Evolutionary conservation across 805 yeast species (phyloP).

Genomic region (Spathaspora gorwiae): DNA sequence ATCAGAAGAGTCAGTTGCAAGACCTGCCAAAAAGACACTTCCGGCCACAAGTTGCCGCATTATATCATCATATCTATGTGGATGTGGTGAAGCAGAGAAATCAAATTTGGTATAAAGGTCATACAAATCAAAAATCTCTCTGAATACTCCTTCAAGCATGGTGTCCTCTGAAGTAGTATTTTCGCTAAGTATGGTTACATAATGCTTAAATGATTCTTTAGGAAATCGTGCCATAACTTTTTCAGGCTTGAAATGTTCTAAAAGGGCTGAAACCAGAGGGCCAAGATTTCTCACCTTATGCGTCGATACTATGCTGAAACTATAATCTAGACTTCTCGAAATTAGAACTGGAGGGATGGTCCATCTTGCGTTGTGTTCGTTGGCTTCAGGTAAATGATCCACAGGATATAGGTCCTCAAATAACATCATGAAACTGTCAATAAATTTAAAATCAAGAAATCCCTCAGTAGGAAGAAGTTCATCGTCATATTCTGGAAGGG

Average conservation of each 20-base stretch:
- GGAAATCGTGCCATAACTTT: not conserved
- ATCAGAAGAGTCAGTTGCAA: too few species aligned
- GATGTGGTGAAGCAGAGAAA: not conserved
- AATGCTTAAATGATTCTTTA: not conserved
- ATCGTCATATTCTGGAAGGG: slow-evolving; percentile 2
- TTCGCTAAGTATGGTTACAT: too few species aligned
- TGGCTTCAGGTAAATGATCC: not conserved
- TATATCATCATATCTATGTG: too few species aligned
- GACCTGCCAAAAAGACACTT: too few species aligned
- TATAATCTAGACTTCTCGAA: not conserved
- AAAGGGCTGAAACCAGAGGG: not conserved
- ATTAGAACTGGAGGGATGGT: not conserved
- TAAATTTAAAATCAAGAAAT: not conserved
- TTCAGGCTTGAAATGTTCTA: not conserved
- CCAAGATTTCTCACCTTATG: not conserved
- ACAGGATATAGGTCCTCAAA: not conserved
- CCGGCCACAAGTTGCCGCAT: too few species aligned
- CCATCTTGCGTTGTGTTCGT: not conserved
- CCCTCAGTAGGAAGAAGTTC: slow-evolving; percentile 2
- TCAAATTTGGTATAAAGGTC: not conserved
- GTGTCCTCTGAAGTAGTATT: not conserved
- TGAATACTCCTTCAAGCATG: not conserved
- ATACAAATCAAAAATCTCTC: slow-evolving; percentile 5
- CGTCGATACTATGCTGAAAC: too few species aligned
- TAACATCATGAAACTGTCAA: not conserved